Percentiles rank a stretch among this genome's conserved stretches.
These are phyloP conservation scores for Canariomyces notabilis DNA, from an alignment of 2,329 filamentous ascomycete species.

Conservation along the genomic window DNA sequence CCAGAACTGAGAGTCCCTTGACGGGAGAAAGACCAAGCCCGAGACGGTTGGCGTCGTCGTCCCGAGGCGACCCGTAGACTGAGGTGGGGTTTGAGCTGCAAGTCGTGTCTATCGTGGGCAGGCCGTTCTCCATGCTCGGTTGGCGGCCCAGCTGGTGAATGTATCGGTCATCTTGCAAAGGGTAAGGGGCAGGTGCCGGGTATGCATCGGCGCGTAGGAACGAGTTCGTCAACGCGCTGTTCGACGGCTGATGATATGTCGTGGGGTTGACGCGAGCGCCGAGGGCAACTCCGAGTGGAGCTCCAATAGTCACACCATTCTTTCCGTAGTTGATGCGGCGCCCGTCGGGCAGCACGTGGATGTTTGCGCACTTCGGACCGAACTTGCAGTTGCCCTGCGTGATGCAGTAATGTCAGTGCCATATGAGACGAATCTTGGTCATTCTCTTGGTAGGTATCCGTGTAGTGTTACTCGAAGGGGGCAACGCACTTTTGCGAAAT, in stretches of 20 bases:
- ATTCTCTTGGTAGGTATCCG: too few relatives aligned
- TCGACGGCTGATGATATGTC: slow-evolving; percentile 59
- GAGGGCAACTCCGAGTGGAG: slow-evolving; percentile 50
- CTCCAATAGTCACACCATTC: slow-evolving; percentile 61
- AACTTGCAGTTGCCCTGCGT: slow-evolving; percentile 95
- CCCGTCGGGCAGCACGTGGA: slow-evolving; percentile 91
- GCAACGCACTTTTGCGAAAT: slow-evolving; percentile 92
- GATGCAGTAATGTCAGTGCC: slow-evolving; percentile 19
- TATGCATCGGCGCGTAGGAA: slow-evolving; percentile 60
- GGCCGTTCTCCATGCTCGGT: slow-evolving; percentile 49
- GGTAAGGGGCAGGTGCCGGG: slow-evolving; percentile 41
- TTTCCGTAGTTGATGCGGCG: slow-evolving; percentile 79
- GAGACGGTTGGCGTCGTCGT: slow-evolving; percentile 51
- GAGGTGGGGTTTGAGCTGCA: slow-evolving; percentile 52
- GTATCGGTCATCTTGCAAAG: slow-evolving; percentile 34
- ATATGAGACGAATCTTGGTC: too few relatives aligned
- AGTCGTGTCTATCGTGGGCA: slow-evolving; percentile 56
- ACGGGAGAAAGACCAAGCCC: slow-evolving; percentile 76
- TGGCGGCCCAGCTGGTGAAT: slow-evolving; percentile 43
- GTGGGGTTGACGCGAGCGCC: slow-evolving; percentile 64
- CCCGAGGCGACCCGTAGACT: slow-evolving; percentile 77
- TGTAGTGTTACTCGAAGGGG: too few relatives aligned
- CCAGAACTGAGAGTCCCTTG: slow-evolving; percentile 77
- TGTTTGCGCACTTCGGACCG: slow-evolving; percentile 93
- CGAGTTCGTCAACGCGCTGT: slow-evolving; percentile 66